A percentile compares a stretch with the other conserved stretches of the same genome.
phyloP scores from a whole-genome alignment of 495 filamentous ascomycete species.

The Collariella sp. region DNA sequence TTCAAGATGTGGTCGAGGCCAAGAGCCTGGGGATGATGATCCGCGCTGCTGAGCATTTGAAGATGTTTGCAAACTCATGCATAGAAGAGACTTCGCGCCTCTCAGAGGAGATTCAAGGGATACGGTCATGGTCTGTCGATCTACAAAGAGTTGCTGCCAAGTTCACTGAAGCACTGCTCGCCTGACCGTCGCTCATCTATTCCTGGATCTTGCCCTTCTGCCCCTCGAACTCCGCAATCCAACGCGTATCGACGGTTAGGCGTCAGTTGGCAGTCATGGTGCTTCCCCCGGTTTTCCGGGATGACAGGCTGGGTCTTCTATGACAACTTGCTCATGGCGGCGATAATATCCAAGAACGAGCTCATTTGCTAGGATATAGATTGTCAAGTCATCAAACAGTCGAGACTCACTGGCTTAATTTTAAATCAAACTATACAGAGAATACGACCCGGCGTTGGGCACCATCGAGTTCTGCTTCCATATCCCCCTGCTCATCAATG shows the following conservation, averaged over 20 bases:
- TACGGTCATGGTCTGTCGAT: slow-evolving; percentile 11
- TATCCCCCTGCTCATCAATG: not conserved
- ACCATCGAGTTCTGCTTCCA: no score
- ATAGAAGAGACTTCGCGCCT: not conserved
- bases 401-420: not conserved
- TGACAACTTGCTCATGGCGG: not conserved
- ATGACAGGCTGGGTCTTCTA: slow-evolving; percentile 7
- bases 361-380: not conserved
- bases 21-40: slow-evolving; percentile 6
- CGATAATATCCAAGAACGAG: not conserved
- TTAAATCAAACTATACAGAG: no score
- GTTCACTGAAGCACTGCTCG: slow-evolving; percentile 7
- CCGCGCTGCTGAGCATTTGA: slow-evolving; percentile 3
- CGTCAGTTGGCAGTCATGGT: slow-evolving; percentile 4
- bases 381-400: not conserved
- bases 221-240: slow-evolving; percentile 12
- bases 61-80: not conserved
- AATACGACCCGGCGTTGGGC: no score
- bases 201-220: slow-evolving; percentile 12
- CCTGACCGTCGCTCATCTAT: slow-evolving; percentile 11
- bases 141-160: slow-evolving; percentile 12
- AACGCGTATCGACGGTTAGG: not conserved
- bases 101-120: not conserved
- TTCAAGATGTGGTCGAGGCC: slow-evolving; percentile 1
- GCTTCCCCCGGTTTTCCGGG: slow-evolving; percentile 3